Conservation (phyloP, 345 rosid genomes). For the Ceriops decandra region DNA sequence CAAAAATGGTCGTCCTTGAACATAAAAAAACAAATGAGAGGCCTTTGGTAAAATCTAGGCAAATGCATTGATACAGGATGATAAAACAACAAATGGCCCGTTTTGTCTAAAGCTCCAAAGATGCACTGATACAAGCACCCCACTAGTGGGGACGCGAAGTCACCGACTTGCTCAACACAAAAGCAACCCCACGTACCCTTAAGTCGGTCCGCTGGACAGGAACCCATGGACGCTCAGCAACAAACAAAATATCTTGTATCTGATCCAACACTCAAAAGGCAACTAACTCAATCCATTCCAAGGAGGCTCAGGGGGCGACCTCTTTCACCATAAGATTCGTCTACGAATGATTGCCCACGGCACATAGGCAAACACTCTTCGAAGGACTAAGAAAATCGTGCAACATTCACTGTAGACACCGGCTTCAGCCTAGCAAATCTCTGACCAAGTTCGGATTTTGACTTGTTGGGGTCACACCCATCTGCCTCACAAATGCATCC, state of each 20-base stretch:
- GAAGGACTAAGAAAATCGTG: slow-evolving; percentile 2
- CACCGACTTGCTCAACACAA: too few species aligned
- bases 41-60: background rate
- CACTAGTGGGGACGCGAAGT: background rate
- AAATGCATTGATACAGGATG: slow-evolving; percentile 16
- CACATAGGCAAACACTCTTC: background rate
- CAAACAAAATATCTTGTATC: too few species aligned
- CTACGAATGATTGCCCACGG: too few species aligned
- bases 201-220: too few species aligned
- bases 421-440: slow-evolving; percentile 67
- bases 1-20: too few species aligned
- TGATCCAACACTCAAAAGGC: too few species aligned
- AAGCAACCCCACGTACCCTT: too few species aligned
- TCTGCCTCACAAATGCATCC: slow-evolving; percentile 87
- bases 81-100: slow-evolving; percentile 17
- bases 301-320: too few species aligned
- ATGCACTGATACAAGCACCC: background rate
- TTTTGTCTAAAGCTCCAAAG: background rate
- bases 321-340: too few species aligned
- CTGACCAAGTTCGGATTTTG: slow-evolving; percentile 86
- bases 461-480: slow-evolving; percentile 81
- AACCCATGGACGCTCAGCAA: too few species aligned
- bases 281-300: too few species aligned
- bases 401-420: background rate
- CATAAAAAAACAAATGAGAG: too few species aligned